A percentile compares a stretch with the other conserved stretches of the same genome.
phyloP scores from a whole-genome alignment of 345 rosid species.

The Arabis hirsuta region DNA sequence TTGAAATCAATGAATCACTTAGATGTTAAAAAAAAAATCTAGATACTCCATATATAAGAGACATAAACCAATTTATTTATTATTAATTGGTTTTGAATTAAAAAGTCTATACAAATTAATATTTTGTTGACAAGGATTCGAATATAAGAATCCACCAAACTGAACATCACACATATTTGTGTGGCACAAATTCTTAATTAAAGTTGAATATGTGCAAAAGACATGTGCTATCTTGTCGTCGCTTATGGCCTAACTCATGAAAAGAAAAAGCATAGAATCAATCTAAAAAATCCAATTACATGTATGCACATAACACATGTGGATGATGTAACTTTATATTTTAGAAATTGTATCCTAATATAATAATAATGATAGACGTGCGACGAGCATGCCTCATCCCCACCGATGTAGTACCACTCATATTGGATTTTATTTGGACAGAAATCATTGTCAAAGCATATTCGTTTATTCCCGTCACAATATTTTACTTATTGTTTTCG shows the following conservation, averaged over 20 bases:
- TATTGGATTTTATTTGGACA: conserved; percentile 25
- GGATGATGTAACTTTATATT: conserved; percentile 22
- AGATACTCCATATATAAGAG: too few species aligned
- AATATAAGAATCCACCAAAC: conserved; percentile 31
- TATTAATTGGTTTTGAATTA: too few species aligned
- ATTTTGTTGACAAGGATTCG: conserved; percentile 24
- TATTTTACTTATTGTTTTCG: conserved; percentile 8
- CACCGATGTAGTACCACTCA: conserved; percentile 23
- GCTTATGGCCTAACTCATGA: conserved; percentile 32
- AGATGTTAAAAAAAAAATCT: too few species aligned
- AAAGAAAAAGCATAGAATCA: conserved; percentile 9
- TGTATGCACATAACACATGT: conserved; percentile 27
- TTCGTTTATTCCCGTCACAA: conserved; percentile 32
- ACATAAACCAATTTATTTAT: too few species aligned
- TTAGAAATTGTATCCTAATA: neutral
- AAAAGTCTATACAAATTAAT: neutral
- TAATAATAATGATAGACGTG: conserved; percentile 25
- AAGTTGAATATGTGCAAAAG: conserved; percentile 36
- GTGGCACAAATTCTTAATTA: conserved; percentile 32
- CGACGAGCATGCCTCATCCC: conserved; percentile 37
- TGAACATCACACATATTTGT: conserved; percentile 28
- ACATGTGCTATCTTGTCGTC: conserved; percentile 40
- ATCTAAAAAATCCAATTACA: conserved; percentile 26
- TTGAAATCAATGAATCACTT: too few species aligned
- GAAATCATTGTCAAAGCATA: conserved; percentile 38